Conservation (phyloP, 2,329 filamentous ascomycete genomes). For the Venturia oleaginea region DNA sequence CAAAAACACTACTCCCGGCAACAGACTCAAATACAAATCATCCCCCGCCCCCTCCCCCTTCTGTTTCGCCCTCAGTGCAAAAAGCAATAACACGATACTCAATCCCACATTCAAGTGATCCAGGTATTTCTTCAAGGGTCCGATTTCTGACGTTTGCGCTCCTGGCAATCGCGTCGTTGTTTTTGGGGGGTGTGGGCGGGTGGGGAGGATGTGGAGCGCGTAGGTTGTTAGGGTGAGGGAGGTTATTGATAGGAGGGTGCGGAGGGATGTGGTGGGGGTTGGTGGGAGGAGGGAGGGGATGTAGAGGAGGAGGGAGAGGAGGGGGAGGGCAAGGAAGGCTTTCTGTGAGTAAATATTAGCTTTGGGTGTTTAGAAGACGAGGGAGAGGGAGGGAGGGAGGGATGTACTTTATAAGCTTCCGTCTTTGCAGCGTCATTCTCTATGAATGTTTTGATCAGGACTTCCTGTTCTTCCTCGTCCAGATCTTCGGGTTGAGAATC, state of each 20-base stretch:
- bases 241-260: conserved; percentile 48
- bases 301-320: conserved; percentile 48
- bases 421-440: conserved; percentile 40
- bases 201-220: conserved; percentile 48
- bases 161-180: conserved; percentile 12
- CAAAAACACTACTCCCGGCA: conserved; percentile 44
- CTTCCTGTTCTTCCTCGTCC: conserved; percentile 59
- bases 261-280: conserved; percentile 33
- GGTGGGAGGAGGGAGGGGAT: conserved; percentile 38
- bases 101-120: conserved; percentile 7
- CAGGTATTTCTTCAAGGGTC: conserved; percentile 7
- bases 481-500: conserved; percentile 48
- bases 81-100: conserved; percentile 3
- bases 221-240: conserved; percentile 56
- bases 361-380: neutral
- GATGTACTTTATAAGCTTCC: conserved; percentile 23
- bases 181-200: conserved; percentile 37
- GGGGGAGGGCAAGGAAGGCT: conserved; percentile 51
- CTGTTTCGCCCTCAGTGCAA: neutral
- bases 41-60: conserved; percentile 31
- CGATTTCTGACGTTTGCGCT: neutral
- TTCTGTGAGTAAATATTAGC: neutral
- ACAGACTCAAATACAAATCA: conserved; percentile 9
- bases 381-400: neutral
- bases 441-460: conserved; percentile 48